These are phyloP conservation scores for Arthrobotrys sphaeroides DNA, from an alignment of 2,329 filamentous ascomycete species.

Conservation along the genomic window DNA sequence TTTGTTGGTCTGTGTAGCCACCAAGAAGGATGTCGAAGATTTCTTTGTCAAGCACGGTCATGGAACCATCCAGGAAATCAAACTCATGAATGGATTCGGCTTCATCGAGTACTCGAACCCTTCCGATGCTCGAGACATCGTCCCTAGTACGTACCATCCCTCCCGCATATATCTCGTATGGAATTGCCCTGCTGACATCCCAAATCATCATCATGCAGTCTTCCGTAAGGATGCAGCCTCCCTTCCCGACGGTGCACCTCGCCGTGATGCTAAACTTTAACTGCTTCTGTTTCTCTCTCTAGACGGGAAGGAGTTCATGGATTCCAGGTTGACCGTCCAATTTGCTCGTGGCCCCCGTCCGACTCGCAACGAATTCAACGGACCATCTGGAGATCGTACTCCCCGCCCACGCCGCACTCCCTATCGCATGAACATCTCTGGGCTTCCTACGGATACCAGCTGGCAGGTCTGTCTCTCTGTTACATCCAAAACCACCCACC, in stretches of 20 bases:
- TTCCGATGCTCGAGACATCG: constrained; percentile 97
- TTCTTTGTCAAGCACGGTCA: constrained; percentile 96
- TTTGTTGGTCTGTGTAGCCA: constrained; percentile 70
- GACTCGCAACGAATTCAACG: constrained; percentile 70
- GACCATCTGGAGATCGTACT: constrained; percentile 70
- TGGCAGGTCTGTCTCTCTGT: constrained; percentile 87
- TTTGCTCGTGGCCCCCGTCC: constrained; percentile 89
- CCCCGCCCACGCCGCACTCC: constrained; percentile 91
- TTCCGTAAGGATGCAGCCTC: constrained; percentile 68
- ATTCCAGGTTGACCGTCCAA: constrained; percentile 95
- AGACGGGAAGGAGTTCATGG: constrained; percentile 97
- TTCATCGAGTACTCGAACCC: constrained; percentile 99
- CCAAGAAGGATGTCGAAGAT: constrained; percentile 93
- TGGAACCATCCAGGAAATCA: constrained; percentile 97
- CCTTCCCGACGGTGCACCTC: constrained; percentile 58
- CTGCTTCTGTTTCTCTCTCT: background rate
- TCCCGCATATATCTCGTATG: constrained; percentile 54
- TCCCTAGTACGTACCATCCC: constrained; percentile 78
- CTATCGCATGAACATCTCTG: constrained; percentile 96
- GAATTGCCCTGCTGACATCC: background rate
- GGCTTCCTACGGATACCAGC: constrained; percentile 97
- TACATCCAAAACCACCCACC: constrained; percentile 30
- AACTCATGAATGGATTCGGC: constrained; percentile 99
- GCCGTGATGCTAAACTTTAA: constrained; percentile 17
- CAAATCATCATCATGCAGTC: constrained; percentile 65